Evolutionary conservation across 345 rosid genomes (phyloP), one percentile per base, ranked within the genome.

Genomic region (Lumnitzera littorea): DNA sequence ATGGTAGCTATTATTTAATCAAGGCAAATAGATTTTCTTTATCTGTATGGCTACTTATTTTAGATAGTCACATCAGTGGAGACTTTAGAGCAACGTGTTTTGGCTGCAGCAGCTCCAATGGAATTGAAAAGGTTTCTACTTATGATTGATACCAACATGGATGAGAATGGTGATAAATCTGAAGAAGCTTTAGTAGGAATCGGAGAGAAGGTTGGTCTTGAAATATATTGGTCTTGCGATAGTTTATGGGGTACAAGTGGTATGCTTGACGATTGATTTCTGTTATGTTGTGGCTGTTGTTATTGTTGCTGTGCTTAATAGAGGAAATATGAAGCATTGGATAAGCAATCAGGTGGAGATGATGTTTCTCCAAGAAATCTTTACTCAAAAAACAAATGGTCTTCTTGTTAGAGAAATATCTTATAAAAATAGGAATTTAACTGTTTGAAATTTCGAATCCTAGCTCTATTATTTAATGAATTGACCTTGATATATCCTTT

Each of bases 31-130:
- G 9, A 36, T 36, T 9, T 7, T 36, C 1, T 4, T 36, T 36
- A 36, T 36, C 9, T 2, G 43, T 7, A 5, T 36, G 43, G 10
- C 43, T 4, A 36, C 43, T 36, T 36, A 58, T 52, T 75, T 63
- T 73, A 92, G 97, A 62, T 75, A 69, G 55, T 48, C 60, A 74
- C 70, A 53, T 76, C 68, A 62, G 63, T 70, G 43, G 73, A 74
- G 72, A 78, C 81, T 51, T 59, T 81, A 64, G 96, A 85, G 71
- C 78, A 92, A 25, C 85, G 85, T 72, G 80, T 86, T 64, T 11
- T 87, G 57, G 84, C 76, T 50, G 91, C 88, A 58, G 88, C 95
- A 31, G 71, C 79, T 64, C 90, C 95, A 51, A 62, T 78, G 70
- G 96, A 84, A 15, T 76, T 82, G 61, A 72, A 76, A 66, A 81